Base-by-base conservation (phyloP, 768 basidiomycete species). In the Boletus rex-veris region DNA sequence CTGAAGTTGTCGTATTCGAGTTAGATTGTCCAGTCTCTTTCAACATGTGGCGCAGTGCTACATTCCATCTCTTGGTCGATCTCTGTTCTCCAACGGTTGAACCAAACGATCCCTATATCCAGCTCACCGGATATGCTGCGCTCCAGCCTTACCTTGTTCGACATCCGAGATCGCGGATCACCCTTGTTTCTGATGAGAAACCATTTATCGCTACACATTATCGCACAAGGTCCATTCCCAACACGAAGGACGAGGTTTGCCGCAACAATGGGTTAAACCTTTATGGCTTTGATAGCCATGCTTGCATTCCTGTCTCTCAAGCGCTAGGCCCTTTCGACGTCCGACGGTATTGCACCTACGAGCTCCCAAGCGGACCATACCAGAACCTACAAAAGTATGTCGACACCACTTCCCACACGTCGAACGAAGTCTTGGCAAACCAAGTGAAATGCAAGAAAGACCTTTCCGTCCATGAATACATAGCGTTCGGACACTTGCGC, bases 401-500 rank as follows among this genome's bases (percentile, higher is more conserved):
- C 5, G 38, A 55, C 19, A 41, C 48, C 2, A 77, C 74, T 7
- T 62, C 57, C 16, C 75, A 79, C 45, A 72, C 73, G 0, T 66
- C 77, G 1, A 83, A 83, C 46, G 57, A 68, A n/a, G 62, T 77
- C 37, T 58, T 83, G 24, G 73, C 75, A 19, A 59, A 63, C 18
- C 81, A 83, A 52, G 54, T 54, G 0, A 62, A 70, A 8, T 81
- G 79, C 48, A 75, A 74, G 5, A 43, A 47, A 19, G 66, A 74
- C 5, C 62, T 83, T 21, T 71, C 57, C 8, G 55, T 78, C 2
- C 78, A 83, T 26, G 80, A 83, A 50, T 76, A 68, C 30, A 64
- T 74, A 12, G 70, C 75, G 0, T 83, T 80, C 47, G 74, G 72
- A 11, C 65, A 70, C 45, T 55, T 83, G 35, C 77, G 82, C 6